Evolutionary conservation across 2,329 filamentous ascomycete species (phyloP).

Genomic region (Pestalotiopsis sp.): DNA sequence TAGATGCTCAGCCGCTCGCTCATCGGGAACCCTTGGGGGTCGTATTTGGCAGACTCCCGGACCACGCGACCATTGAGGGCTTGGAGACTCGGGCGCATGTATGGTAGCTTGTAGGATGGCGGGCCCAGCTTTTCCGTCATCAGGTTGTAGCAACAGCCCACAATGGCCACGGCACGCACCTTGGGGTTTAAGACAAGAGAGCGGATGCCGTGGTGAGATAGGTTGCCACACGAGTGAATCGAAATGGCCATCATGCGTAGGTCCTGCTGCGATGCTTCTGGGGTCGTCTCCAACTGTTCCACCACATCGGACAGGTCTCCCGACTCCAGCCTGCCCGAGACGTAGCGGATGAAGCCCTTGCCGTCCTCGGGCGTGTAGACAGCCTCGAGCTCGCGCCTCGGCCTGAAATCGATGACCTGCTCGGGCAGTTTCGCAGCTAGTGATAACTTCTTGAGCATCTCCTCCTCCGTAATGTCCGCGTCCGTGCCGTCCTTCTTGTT

Average conservation of each 20-base stretch:
- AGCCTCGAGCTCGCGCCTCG: slow-evolving; percentile 50
- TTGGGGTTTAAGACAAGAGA: slow-evolving; percentile 82
- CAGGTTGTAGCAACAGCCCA: slow-evolving; percentile 98
- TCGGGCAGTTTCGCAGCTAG: slow-evolving; percentile 32
- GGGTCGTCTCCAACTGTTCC: slow-evolving; percentile 31
- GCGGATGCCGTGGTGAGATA: slow-evolving; percentile 91
- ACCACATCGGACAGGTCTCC: slow-evolving; percentile 61
- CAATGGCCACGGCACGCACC: slow-evolving; percentile 89
- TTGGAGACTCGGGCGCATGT: slow-evolving; percentile 70
- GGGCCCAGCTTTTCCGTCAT: slow-evolving; percentile 88
- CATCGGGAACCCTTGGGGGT: slow-evolving; percentile 94
- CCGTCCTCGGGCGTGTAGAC: slow-evolving; percentile 61
- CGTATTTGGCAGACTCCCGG: slow-evolving; percentile 70
- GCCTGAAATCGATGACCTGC: slow-evolving; percentile 50
- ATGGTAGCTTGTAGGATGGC: slow-evolving; percentile 82
- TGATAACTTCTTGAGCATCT: slow-evolving; percentile 37
- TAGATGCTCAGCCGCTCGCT: slow-evolving; percentile 68
- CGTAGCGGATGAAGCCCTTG: slow-evolving; percentile 74
- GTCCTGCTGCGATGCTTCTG: slow-evolving; percentile 33
- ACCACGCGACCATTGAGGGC: slow-evolving; percentile 69
- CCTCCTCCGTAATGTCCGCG: slow-evolving; percentile 44
- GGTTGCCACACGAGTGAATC: slow-evolving; percentile 94
- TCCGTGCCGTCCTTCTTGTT: slow-evolving; percentile 41
- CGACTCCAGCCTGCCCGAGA: slow-evolving; percentile 73
- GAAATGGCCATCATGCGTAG: slow-evolving; percentile 82